These are phyloP conservation scores for Amaranthus cruentus DNA, from an alignment of 148 eudicot genomes.

Conservation along the genomic window DNA sequence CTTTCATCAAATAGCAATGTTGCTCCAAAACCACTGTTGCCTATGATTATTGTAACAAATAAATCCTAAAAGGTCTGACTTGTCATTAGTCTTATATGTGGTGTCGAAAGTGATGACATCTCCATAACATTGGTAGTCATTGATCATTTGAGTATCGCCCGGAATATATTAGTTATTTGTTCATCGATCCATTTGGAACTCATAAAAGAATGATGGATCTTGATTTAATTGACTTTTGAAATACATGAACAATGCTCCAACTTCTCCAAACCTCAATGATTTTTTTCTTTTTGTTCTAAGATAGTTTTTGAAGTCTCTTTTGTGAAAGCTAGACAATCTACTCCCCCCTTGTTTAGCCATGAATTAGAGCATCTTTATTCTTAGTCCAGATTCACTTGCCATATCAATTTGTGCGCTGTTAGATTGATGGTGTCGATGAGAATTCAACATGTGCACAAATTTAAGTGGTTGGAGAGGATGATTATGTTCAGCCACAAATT, in stretches of 20 bases:
- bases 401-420: slow-evolving; percentile 13
- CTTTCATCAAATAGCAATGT: slow-evolving; percentile 35
- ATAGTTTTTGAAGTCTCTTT: slow-evolving; percentile 16
- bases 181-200: slow-evolving; percentile 32
- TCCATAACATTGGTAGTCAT: slow-evolving; percentile 29
- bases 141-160: slow-evolving; percentile 38
- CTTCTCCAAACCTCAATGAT: slow-evolving; percentile 27
- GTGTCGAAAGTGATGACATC: slow-evolving; percentile 34
- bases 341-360: slow-evolving; percentile 13
- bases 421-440: slow-evolving; percentile 23
- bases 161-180: slow-evolving; percentile 28
- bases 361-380: slow-evolving; percentile 2
- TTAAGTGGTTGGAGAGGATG: slow-evolving; percentile 25
- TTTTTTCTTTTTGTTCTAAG: slow-evolving; percentile 16
- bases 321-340: slow-evolving; percentile 11
- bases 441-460: slow-evolving; percentile 19
- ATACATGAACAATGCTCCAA: slow-evolving; percentile 25
- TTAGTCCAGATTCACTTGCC: slow-evolving; percentile 10
- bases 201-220: slow-evolving; percentile 31
- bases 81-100: slow-evolving; percentile 24
- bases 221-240: slow-evolving; percentile 15
- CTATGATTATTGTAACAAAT: too few relatives aligned
- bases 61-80: slow-evolving; percentile 30
- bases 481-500: slow-evolving; percentile 29
- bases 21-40: slow-evolving; percentile 41